These are phyloP conservation scores for Clitopilus hobsonii DNA, from an alignment of 768 basidiomycete species.

Conservation along the genomic window DNA sequence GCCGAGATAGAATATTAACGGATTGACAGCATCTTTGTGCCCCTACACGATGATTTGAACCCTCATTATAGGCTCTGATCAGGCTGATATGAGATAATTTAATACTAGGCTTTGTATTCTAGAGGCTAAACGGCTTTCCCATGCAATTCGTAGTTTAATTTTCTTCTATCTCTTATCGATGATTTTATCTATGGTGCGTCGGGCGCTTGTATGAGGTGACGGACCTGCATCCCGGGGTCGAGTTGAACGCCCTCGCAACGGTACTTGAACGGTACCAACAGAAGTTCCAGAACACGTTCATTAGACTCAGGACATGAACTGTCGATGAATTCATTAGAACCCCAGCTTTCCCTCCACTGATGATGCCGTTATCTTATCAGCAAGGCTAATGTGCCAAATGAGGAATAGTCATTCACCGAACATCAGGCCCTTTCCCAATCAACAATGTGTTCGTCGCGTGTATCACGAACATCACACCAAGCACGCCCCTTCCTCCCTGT, in stretches of 20 bases:
- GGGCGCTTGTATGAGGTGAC: too few species aligned
- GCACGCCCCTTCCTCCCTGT: neutral
- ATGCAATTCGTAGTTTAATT: neutral
- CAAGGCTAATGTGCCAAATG: neutral
- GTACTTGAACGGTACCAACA: neutral
- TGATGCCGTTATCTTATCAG: neutral
- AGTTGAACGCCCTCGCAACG: too few species aligned
- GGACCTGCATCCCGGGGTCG: too few species aligned
- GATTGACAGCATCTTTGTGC: neutral
- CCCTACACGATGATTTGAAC: neutral
- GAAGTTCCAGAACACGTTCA: neutral
- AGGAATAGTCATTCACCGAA: neutral
- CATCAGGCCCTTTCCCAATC: neutral
- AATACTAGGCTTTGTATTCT: too few species aligned
- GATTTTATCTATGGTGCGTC: too few species aligned
- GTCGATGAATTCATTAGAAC: neutral
- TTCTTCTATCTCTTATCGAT: neutral
- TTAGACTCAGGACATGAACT: neutral
- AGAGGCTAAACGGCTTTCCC: too few species aligned
- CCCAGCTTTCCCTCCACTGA: neutral
- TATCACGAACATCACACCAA: slow-evolving; percentile 1
- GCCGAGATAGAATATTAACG: neutral
- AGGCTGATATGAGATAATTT: too few species aligned
- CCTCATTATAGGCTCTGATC: too few species aligned
- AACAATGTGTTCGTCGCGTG: slow-evolving; percentile 1